phyloP scores from a whole-genome alignment of 2,329 filamentous ascomycete species.

The Microdochium trichocladiopsis region DNA sequence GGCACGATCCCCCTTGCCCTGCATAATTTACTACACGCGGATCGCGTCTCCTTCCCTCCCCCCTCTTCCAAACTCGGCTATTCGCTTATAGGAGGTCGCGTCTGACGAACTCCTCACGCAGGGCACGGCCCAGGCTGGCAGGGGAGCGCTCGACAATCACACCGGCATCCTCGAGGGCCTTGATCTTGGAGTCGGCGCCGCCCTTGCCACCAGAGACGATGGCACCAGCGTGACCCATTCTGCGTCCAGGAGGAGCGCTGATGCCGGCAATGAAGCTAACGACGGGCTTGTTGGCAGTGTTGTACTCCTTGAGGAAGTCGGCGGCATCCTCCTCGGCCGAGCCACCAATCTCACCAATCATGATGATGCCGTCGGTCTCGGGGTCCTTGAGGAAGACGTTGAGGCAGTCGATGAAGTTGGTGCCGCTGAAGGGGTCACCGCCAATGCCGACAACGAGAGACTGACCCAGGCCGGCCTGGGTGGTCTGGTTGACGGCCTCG shows the following conservation, averaged over 20 bases:
- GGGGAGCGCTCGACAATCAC: conserved; percentile 96
- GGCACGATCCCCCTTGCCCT: not conserved
- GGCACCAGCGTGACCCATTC: conserved; percentile 98
- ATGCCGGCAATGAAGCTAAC: conserved; percentile 99
- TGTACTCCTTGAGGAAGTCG: conserved; percentile 88
- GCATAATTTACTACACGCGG: not conserved
- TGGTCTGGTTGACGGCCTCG: conserved; percentile 99
- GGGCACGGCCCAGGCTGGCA: conserved; percentile 82
- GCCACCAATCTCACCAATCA: conserved; percentile 99
- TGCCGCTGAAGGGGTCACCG: conserved; percentile 96
- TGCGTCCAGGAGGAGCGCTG: conserved; percentile 87
- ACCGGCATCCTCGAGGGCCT: conserved; percentile 84
- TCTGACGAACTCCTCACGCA: conserved; percentile 94
- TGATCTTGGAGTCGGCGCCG: conserved; percentile 96
- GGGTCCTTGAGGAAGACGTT: conserved; percentile 93
- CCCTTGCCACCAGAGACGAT: conserved; percentile 98
- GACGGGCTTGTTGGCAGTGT: conserved; percentile 90
- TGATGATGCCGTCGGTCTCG: conserved; percentile 98
- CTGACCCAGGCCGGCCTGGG: conserved; percentile 91
- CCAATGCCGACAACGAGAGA: conserved; percentile 97
- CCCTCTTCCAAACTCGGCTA: not conserved
- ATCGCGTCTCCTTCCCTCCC: not conserved
- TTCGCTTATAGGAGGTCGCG: conserved; percentile 74
- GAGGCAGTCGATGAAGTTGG: conserved; percentile 99
- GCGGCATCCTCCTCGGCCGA: conserved; percentile 96